A percentile compares a stretch with the other conserved stretches of the same genome.
Conservation (phyloP, 2,329 filamentous ascomycete species). For the Coniochaeta sp. region DNA sequence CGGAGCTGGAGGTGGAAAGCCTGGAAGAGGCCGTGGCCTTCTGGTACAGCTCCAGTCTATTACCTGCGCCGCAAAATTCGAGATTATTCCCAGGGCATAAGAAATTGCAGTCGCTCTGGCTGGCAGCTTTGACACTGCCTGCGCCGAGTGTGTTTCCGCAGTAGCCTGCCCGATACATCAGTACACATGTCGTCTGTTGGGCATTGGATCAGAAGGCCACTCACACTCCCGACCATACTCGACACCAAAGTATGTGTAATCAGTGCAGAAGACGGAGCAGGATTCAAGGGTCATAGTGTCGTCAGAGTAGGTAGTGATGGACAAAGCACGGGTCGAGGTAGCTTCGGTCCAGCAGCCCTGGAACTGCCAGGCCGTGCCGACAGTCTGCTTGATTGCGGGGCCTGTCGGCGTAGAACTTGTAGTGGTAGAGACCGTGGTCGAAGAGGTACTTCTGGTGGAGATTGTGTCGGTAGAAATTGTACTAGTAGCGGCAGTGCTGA, state of each 20-base stretch:
- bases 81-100: not conserved
- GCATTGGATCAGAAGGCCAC: too few relatives aligned
- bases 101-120: not conserved
- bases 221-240: constrained; percentile 28
- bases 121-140: not conserved
- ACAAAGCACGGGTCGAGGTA: constrained; percentile 16
- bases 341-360: constrained; percentile 23
- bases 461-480: not conserved
- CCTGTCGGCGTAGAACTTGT: constrained; percentile 4
- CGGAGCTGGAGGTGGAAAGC: not conserved
- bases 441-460: not conserved
- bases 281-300: constrained; percentile 23
- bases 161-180: not conserved
- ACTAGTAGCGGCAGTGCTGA: not conserved
- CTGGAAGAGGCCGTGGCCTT: constrained; percentile 6
- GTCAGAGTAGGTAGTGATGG: constrained; percentile 9
- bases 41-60: constrained; percentile 1
- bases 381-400: constrained; percentile 10
- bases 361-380: constrained; percentile 14
- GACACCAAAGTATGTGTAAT: constrained; percentile 24
- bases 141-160: constrained; percentile 3
- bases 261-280: constrained; percentile 19
- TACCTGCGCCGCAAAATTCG: constrained; percentile 2
- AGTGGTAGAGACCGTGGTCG: constrained; percentile 6
- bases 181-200: too few relatives aligned